These are phyloP conservation scores for Auricularia auricula-judae DNA, from an alignment of 768 basidiomycete genomes.

Conservation along the genomic window DNA sequence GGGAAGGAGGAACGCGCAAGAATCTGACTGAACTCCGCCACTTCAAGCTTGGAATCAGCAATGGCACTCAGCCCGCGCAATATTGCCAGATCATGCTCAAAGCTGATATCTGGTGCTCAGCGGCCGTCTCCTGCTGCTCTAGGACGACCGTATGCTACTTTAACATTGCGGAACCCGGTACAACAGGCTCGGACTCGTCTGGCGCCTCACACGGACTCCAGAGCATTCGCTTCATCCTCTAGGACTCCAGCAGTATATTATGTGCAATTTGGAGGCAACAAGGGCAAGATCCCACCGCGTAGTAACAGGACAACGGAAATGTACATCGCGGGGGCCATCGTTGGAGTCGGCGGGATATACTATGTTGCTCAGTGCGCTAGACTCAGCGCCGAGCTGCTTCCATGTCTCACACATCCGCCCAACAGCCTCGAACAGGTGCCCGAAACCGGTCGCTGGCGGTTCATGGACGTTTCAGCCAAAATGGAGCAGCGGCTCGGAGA, in stretches of 20 bases:
- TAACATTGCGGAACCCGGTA: too few relatives aligned
- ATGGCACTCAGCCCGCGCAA: too few relatives aligned
- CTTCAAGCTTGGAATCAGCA: too few relatives aligned
- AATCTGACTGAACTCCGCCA: too few relatives aligned
- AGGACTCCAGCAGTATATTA: not conserved
- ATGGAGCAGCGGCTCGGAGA: constrained; percentile 42
- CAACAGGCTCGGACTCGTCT: not conserved
- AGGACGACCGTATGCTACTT: too few relatives aligned
- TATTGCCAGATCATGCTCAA: too few relatives aligned
- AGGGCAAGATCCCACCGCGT: not conserved
- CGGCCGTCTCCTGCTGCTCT: too few relatives aligned
- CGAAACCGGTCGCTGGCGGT: constrained; percentile 80
- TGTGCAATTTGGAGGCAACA: not conserved
- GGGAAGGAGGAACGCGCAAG: not conserved
- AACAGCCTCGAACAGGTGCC: constrained; percentile 74
- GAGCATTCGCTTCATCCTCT: not conserved
- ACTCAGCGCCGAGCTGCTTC: not conserved
- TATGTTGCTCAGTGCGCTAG: not conserved
- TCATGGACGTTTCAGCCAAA: constrained; percentile 64
- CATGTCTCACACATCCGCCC: not conserved
- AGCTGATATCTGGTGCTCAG: too few relatives aligned
- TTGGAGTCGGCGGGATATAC: not conserved
- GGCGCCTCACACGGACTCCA: not conserved
- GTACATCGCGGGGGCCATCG: not conserved
- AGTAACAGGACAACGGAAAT: not conserved